Base-by-base conservation (phyloP, 176 grass and related monocot genomes). In the Rhynchospora breviuscula region DNA sequence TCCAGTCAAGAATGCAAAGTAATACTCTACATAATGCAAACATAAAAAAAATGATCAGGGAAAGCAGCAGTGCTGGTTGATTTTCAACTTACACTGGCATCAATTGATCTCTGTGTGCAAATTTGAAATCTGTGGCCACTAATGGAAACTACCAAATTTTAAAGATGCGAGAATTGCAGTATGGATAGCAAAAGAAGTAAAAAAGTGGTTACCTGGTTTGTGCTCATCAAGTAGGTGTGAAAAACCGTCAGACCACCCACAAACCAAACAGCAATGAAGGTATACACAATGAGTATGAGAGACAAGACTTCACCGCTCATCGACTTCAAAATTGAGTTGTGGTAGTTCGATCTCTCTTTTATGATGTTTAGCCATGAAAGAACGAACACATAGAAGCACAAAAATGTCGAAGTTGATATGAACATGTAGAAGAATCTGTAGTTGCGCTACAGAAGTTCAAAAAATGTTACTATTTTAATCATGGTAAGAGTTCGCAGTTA, bases 371-470 rank as follows among this genome's bases (percentile, higher is more conserved):
- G 44, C 95, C 95, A 98, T 0, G 95, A 93, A 81, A 98, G 78
- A 40, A 62, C 56, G 68, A 94, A 94, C 22, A 95, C 89, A 57
- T 95, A 98, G 44, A 91, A 2, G 91, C 95, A 98, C 33, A 98
- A 79, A 65, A 94, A 75, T 23, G 92, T 98, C 19, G 95, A 90
- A 17, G 95, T 91, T 19, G 92, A 93, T 84, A 95, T 90, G 86
- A 98, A 98, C 57, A 99, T 79, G 89, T 88, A 95, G 87, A 95
- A 99, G 93, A 90, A 93, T 79, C 89, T 66, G 85, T 99, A 95
- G 61, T 95, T 99, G 3, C 93, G 73, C 92, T 98, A 89, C 83
- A 67, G 31, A 71, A 81, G 51, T 52, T 60, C 44, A 63, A 44
- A 69, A 82, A 44, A 78, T 85, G 10, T 85, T 83, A 62, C 59